Conservation (phyloP, 306 rosid species). For the Carpinus fangiana region DNA sequence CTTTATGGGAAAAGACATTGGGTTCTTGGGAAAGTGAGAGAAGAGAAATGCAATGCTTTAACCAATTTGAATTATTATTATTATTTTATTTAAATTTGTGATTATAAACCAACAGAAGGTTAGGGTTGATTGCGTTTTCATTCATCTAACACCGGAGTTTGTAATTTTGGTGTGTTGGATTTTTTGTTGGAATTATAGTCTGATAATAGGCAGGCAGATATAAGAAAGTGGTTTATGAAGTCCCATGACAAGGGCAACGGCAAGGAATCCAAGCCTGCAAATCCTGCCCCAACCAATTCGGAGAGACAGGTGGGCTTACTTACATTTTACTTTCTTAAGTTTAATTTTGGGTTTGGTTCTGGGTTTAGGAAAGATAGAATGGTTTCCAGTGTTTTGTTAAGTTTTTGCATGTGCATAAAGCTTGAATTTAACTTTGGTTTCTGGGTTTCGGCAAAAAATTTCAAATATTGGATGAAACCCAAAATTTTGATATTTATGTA, state of each 20-base stretch:
- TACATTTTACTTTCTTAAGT: slow-evolving; percentile 2
- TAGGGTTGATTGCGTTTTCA: background rate
- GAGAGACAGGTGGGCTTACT: slow-evolving; percentile 49
- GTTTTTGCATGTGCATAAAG: background rate
- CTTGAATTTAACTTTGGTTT: background rate
- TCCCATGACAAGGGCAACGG: slow-evolving; percentile 65
- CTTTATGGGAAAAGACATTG: background rate
- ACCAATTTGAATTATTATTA: background rate
- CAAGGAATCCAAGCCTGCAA: slow-evolving; percentile 45
- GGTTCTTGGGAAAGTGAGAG: background rate
- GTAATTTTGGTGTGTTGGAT: background rate
- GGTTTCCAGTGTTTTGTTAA: background rate
- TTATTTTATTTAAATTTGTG: background rate
- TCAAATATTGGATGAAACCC: background rate
- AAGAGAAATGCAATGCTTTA: background rate
- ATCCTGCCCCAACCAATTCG: slow-evolving; percentile 42
- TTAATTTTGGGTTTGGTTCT: slow-evolving; percentile 17
- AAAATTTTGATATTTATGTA: background rate
- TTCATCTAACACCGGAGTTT: background rate
- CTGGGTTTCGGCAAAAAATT: background rate
- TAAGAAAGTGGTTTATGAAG: slow-evolving; percentile 97
- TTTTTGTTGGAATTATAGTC: slow-evolving; percentile 34
- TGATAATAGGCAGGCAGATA: slow-evolving; percentile 47
- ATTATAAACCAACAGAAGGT: background rate
- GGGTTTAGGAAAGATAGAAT: background rate